These are phyloP conservation scores for Diplodia scrobiculata DNA, from an alignment of 2,329 filamentous ascomycete species.

Conservation along the genomic window DNA sequence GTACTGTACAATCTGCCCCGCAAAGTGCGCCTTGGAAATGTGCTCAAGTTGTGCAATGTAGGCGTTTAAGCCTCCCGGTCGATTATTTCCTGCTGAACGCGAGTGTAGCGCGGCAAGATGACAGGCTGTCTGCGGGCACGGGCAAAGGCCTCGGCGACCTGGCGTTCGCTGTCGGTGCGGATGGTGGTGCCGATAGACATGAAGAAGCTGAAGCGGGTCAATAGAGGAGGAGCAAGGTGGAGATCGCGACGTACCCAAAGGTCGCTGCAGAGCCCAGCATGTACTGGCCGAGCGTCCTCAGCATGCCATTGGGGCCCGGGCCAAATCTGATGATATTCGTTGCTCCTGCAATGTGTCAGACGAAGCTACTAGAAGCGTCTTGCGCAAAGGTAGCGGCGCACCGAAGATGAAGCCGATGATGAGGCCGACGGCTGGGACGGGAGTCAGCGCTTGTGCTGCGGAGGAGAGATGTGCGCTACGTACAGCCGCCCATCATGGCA, in stretches of 20 bases:
- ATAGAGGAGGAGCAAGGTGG: neutral
- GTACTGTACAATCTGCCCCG: conserved; percentile 12
- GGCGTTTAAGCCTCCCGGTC: conserved; percentile 5
- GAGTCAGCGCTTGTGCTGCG: conserved; percentile 33
- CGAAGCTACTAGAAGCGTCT: conserved; percentile 27
- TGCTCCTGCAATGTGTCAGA: conserved; percentile 60
- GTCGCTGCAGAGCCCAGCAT: conserved; percentile 94
- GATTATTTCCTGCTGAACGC: conserved; percentile 23
- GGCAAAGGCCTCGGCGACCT: conserved; percentile 73
- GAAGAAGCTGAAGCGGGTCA: conserved; percentile 68
- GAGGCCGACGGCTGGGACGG: conserved; percentile 74
- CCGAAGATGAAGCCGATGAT: conserved; percentile 99
- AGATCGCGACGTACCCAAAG: conserved; percentile 65
- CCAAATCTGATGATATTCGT: conserved; percentile 96
- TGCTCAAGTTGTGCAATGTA: neutral
- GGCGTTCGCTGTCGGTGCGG: conserved; percentile 81
- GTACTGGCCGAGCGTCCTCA: conserved; percentile 92
- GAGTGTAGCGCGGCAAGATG: conserved; percentile 52
- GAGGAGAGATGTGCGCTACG: conserved; percentile 46
- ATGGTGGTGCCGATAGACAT: conserved; percentile 99
- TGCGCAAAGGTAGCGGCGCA: conserved; percentile 48
- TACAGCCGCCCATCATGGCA: conserved; percentile 97
- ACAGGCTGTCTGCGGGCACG: conserved; percentile 70
- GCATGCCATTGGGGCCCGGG: conserved; percentile 87
- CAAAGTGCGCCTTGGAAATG: neutral